Evolutionary conservation across 768 basidiomycete genomes (phyloP), one percentile per base, ranked within the genome.

Genomic region (Agaricus blazei): DNA sequence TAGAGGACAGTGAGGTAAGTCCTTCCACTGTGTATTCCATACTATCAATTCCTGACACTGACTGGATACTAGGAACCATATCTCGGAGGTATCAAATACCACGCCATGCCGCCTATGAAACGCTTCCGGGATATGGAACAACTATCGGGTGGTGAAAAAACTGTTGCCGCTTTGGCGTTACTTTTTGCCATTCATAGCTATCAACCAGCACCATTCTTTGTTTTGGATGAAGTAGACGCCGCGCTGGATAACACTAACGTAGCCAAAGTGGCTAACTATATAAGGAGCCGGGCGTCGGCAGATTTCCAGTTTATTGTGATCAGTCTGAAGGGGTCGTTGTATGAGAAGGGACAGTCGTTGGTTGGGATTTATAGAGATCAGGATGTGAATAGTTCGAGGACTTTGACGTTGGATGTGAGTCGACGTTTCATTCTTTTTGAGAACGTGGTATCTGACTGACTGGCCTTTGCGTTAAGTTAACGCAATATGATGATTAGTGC

Each of bases 51-150:
- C 11, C 12, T 26, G 24, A 36, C 28, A 47, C 44, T 29, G 28
- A 45, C 42, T 11, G 15, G 34, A 44, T 26, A n/a, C 11, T 42
- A 73, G 70, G 69, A 71, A 63, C 68, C 64, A 26, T 67, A 68
- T 49, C 65, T 67, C 29, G 72, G 70, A 6, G 72, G 97, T 52
- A 92, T 99, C 74, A 98, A 97, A 70, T 98, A 98, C 67, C 96
- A 98, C 65, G 95, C 96, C 1, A 99, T 98, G 97, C 97, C 97
- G 0, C 97, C 97, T 0, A 96, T 98, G 88, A 99, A 99, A 68
- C 89, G 94, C 2, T 98, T 98, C 80, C 82, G 95, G 58, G 97
- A 98, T 67, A 98, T 98, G 95, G 95, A 98, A 57, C 96, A 98
- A 68, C 76, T 98, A 12, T 98, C 95, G 0, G 97, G 96, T 52